phyloP scores from a whole-genome alignment of 805 yeast genomes.

The Saccharomyces jurei region DNA sequence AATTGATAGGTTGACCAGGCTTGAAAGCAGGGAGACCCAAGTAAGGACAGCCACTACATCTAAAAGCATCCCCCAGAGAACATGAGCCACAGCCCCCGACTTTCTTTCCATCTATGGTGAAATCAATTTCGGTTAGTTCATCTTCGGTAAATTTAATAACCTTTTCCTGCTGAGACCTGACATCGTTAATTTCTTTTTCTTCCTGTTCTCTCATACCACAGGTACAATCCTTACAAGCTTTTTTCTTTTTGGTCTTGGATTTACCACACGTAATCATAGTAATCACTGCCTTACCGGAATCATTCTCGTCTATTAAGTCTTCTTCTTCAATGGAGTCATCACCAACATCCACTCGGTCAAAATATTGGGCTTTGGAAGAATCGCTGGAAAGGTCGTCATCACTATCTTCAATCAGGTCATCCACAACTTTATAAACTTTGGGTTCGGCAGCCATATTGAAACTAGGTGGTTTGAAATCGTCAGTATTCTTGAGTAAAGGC shows the following conservation, averaged over 20 bases:
- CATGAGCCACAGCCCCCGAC: constrained; percentile 98
- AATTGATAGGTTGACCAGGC: constrained; percentile 85
- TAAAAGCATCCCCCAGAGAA: constrained; percentile 93
- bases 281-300: constrained; percentile 14
- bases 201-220: constrained; percentile 92
- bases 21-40: constrained; percentile 96
- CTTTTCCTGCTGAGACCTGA: constrained; percentile 27
- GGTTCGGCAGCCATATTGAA: constrained; percentile 24
- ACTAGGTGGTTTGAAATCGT: constrained; percentile 12
- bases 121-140: constrained; percentile 85
- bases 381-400: constrained; percentile 37
- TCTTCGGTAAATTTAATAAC: constrained; percentile 40
- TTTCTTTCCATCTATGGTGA: constrained; percentile 86
- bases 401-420: constrained; percentile 32
- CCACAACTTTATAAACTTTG: constrained; percentile 27
- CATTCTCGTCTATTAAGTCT: constrained; percentile 40
- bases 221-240: constrained; percentile 96
- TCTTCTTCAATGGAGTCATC: constrained; percentile 52
- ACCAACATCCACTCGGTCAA: constrained; percentile 42
- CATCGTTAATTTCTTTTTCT: constrained; percentile 42
- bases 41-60: constrained; percentile 98
- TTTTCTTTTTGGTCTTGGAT: constrained; percentile 39
- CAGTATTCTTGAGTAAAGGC: constrained; percentile 26
- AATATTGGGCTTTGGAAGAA: constrained; percentile 42
- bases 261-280: constrained; percentile 28